Evolutionary conservation across 164 flowering plant genomes (phyloP), one percentile per base, ranked within the genome.

Genomic region (Aristolochia californica): DNA sequence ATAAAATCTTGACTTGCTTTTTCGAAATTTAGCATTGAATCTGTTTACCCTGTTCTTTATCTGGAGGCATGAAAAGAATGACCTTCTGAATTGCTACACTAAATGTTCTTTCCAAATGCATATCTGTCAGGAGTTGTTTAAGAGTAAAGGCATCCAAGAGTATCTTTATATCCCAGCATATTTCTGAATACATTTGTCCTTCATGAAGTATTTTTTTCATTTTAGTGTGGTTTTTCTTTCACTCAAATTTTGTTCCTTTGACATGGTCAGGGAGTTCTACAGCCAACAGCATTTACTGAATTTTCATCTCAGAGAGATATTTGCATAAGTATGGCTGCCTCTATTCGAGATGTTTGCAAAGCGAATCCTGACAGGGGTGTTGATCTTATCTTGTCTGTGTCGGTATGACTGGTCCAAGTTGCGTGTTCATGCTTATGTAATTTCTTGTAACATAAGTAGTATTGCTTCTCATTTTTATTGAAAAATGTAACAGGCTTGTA

Each of bases 361-460:
- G 81, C 67, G 66, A 71, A 90, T 68, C 87, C 99, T 68, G 99
- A 94, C 63, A 82, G 93, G 80, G 99, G 96, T 24, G 97, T 94
- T 63, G 97, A 94, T 71, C 87, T 90, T 62, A 88, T 94, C 70
- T 75, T 94, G 68, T 84, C 96, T 69, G 83, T 90, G 53, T 80
- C 90, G 78, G 99, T 90, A 82, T 55, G 80, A 18, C 34, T 43
- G 14, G 25, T 53, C 15, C 50, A 13, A 34, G 48, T 16, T 54
- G 5, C 49, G 14, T 48, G 27, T 14, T 45, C 45, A 58, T 38
- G 65, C 30, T 57, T 61, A 45, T 18, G 26, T n/a, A 55, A 49
- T 24, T 47, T 26, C 26, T 49, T 68, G 23, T 50, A 15, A 62
- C 34, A 22, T 14, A 9, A 7, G 30, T 45, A 21, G 17, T 21